Evolutionary conservation across 306 rosid genomes (phyloP), one percentile per base, ranked within the genome.

Genomic region (Vachellia collinsii): DNA sequence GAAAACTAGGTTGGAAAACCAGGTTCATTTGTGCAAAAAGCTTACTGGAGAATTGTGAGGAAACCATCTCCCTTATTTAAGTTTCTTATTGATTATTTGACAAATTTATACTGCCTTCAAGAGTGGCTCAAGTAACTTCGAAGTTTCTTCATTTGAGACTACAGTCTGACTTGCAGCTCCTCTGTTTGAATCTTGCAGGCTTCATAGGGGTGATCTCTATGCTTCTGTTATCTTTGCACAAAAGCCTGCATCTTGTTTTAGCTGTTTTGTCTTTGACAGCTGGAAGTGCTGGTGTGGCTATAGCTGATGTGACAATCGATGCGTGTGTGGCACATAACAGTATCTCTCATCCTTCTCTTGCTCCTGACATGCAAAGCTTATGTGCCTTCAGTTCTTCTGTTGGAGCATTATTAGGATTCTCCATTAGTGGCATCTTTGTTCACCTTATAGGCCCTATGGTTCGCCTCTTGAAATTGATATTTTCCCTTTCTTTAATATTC

Each of bases 241-340:
- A 87, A 71, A 87, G 90, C 72, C 83, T 95, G 81, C 99, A 90
- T 80, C 86, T 95, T 38, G 88, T 87, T 72, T 83, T 93, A 43
- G 99, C 99, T 47, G 39, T 95, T 48, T 59, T 91, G 85, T 63
- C 91, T 70, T 82, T 95, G 75, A 93, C 98, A 66, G 89, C 85
- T 8, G 94, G 90, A 64, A 95, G 98, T 84, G 93, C 94, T 41
- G 97, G 96, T 56, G 95, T 78, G 75, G 98, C 98, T 54, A 86
- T 91, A 82, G 97, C 99, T 37, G 99, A 95, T 63, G 99, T 95
- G 73, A 95, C 99, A 47, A 95, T 95, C 75, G 99, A 93, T 83
- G 99, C 99, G 17, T 95, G 99, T 74, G 96, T 91, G 74, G 99
- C 99, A 53, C 99, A 93, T 81, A 93, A 93, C 87, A 95, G 99